phyloP scores from a whole-genome alignment of 176 grass and related monocot species.

The Aegilops bicornis region DNA sequence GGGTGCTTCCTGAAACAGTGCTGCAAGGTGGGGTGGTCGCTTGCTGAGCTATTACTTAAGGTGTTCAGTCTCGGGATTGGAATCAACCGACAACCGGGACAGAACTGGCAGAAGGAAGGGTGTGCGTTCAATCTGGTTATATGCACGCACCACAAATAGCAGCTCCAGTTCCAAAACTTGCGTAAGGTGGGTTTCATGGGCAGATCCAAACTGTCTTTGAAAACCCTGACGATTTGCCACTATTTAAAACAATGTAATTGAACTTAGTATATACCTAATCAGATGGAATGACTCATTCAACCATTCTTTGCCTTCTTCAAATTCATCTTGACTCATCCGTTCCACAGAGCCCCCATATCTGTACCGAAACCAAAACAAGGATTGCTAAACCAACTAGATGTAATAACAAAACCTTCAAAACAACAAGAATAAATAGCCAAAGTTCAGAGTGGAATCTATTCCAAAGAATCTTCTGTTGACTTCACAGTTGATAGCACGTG shows the following conservation, averaged over 20 bases:
- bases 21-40: neutral
- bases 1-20: neutral
- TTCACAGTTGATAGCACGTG: neutral
- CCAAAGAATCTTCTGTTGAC: neutral
- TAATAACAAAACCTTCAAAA: neutral
- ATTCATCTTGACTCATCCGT: constrained; percentile 64
- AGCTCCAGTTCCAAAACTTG: neutral
- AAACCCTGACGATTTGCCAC: neutral
- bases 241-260: neutral
- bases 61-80: neutral
- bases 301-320: constrained; percentile 83
- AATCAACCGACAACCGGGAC: neutral
- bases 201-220: neutral
- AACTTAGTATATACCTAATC: constrained; percentile 58
- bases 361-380: constrained; percentile 32
- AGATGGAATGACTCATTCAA: constrained; percentile 85
- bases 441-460: constrained; percentile 8
- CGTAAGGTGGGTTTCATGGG: neutral
- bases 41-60: neutral
- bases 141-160: neutral
- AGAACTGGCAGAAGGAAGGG: neutral
- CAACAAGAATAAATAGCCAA: constrained; percentile 4
- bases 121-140: neutral
- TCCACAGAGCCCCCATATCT: constrained; percentile 63
- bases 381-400: constrained; percentile 5